These are phyloP conservation scores for Physcomitrellopsis africana DNA, from an alignment of 225 moss, liverwort and hornwort genomes.

Conservation along the genomic window DNA sequence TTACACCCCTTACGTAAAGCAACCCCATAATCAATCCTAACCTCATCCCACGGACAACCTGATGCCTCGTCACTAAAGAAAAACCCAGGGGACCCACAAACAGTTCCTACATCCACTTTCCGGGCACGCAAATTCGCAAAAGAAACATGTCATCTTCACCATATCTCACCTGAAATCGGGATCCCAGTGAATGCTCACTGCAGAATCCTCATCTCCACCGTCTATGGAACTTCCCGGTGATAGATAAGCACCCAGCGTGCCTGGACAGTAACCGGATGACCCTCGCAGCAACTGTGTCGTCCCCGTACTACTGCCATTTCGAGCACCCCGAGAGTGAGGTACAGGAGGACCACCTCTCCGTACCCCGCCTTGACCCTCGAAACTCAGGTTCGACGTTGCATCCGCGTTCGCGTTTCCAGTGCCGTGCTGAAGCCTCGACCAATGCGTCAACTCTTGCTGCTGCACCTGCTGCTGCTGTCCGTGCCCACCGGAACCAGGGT, in stretches of 20 bases:
- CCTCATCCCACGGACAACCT: too few species aligned
- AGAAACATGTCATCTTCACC: background rate
- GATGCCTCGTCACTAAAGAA: too few species aligned
- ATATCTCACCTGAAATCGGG: conserved; percentile 54
- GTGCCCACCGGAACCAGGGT: conserved; percentile 38
- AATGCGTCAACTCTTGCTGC: conserved; percentile 49
- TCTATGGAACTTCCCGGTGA: conserved; percentile 54
- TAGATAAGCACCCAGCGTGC: conserved; percentile 46
- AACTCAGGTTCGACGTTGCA: conserved; percentile 24
- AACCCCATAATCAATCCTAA: too few species aligned
- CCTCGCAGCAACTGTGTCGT: conserved; percentile 33
- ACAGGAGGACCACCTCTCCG: conserved; percentile 52
- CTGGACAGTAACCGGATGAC: conserved; percentile 42
- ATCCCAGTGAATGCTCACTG: conserved; percentile 49
- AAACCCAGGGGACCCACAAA: background rate
- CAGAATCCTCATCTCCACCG: conserved; percentile 47
- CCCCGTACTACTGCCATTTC: conserved; percentile 43
- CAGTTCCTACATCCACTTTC: background rate
- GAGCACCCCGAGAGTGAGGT: conserved; percentile 40
- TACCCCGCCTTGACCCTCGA: conserved; percentile 41
- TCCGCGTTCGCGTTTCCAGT: conserved; percentile 46
- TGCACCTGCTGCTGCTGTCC: conserved; percentile 34
- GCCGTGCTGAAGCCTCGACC: conserved; percentile 54
- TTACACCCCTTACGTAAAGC: too few species aligned
- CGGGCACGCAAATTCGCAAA: background rate